phyloP scores from a whole-genome alignment of 768 basidiomycete species.

The Boletus bicolor region DNA sequence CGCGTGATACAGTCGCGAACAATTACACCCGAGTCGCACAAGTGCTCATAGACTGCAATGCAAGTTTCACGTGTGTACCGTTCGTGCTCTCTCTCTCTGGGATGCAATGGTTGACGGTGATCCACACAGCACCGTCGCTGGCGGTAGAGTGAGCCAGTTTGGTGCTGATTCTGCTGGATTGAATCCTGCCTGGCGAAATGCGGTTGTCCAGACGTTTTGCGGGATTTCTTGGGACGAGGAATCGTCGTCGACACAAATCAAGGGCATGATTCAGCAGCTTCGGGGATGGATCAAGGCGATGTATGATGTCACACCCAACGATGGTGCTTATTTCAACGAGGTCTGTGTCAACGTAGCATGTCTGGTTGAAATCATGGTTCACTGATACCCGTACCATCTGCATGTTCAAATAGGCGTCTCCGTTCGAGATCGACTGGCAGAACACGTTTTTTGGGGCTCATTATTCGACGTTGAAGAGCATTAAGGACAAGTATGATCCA shows the following conservation, averaged over 20 bases:
- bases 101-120: constrained; percentile 4
- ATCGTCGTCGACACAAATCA: constrained; percentile 12
- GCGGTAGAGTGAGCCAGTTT: constrained; percentile 40
- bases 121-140: constrained; percentile 38
- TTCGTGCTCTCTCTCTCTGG: too few species aligned
- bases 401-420: constrained; percentile 35
- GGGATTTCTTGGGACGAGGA: constrained; percentile 22
- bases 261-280: constrained; percentile 5
- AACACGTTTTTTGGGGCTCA: constrained; percentile 48
- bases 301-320: constrained; percentile 29
- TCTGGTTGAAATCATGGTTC: background rate
- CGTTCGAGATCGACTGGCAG: constrained; percentile 40
- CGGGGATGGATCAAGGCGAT: constrained; percentile 8
- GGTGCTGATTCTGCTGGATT: constrained; percentile 39
- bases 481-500: constrained; percentile 48
- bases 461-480: constrained; percentile 36
- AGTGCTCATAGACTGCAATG: constrained; percentile 6
- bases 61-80: constrained; percentile 5
- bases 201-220: constrained; percentile 20
- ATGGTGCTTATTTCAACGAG: constrained; percentile 50
- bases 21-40: constrained; percentile 26
- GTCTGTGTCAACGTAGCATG: constrained; percentile 15
- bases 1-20: constrained; percentile 26
- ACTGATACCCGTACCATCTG: background rate
- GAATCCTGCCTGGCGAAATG: constrained; percentile 48